phyloP scores from a whole-genome alignment of 2,329 filamentous ascomycete species.

The Diaporthe destruens region DNA sequence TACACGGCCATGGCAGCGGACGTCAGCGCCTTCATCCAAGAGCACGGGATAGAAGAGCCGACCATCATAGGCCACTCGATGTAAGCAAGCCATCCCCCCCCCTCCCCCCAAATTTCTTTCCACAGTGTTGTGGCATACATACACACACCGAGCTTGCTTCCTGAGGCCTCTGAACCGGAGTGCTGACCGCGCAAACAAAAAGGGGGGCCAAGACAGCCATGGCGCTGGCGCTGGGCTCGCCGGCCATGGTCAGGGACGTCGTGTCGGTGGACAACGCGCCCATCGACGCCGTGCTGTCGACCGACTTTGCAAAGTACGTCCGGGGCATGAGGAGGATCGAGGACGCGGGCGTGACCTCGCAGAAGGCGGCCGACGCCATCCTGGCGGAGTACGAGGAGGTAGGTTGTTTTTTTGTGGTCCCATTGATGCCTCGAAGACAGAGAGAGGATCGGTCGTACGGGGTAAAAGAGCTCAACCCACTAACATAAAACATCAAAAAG shows the following conservation, averaged over 20 bases:
- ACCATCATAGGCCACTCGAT: slow-evolving; percentile 95
- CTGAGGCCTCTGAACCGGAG: not conserved
- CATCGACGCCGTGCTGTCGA: slow-evolving; percentile 80
- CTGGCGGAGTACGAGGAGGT: slow-evolving; percentile 80
- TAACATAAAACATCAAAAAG: slow-evolving; percentile 49
- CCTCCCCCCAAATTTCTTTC: no score
- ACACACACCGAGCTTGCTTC: no score
- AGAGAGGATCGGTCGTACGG: no score
- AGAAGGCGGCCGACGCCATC: slow-evolving; percentile 84
- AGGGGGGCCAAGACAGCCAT: slow-evolving; percentile 95
- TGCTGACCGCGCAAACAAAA: not conserved
- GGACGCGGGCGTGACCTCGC: slow-evolving; percentile 72
- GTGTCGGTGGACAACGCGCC: slow-evolving; percentile 94
- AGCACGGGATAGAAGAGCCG: slow-evolving; percentile 76
- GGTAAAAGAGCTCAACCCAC: not conserved
- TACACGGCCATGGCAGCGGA: slow-evolving; percentile 88
- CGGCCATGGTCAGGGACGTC: slow-evolving; percentile 75
- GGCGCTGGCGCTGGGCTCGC: slow-evolving; percentile 81
- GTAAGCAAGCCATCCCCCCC: no score
- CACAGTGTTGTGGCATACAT: no score
- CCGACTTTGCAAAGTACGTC: slow-evolving; percentile 83
- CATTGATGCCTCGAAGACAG: not conserved
- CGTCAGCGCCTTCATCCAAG: slow-evolving; percentile 80
- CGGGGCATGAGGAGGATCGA: slow-evolving; percentile 88
- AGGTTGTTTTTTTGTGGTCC: not conserved